Conservation (phyloP, 1,284 basidiomycete species). For the Gomphus sp. region DNA sequence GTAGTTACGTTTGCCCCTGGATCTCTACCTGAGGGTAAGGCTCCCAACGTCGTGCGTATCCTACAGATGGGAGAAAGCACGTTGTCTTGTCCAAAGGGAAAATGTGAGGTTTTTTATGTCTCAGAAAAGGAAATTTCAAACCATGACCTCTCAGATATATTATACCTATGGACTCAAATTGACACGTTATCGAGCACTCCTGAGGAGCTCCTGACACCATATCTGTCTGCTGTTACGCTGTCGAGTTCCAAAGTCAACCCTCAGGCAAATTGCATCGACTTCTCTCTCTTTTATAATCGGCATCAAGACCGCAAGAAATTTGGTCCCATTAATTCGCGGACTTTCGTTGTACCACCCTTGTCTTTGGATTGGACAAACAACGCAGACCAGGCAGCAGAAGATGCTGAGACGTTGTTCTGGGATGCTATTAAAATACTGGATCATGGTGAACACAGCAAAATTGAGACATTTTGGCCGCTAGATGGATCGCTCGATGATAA, state of each 20-base stretch:
- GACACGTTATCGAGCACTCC: constrained; percentile 22
- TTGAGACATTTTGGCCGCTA: constrained; percentile 38
- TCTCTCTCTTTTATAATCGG: constrained; percentile 2
- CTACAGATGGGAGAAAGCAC: constrained; percentile 79
- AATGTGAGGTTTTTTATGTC: constrained; percentile 49
- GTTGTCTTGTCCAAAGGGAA: constrained; percentile 75
- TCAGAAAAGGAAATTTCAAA: constrained; percentile 7
- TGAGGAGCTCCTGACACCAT: constrained; percentile 47
- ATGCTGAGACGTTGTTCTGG: constrained; percentile 59
- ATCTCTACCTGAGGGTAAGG: constrained; percentile 37
- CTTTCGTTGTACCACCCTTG: constrained; percentile 31
- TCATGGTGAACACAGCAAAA: constrained; percentile 9
- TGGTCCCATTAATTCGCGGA: constrained; percentile 7
- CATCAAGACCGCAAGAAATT: constrained; percentile 10
- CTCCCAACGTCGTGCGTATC: constrained; percentile 49
- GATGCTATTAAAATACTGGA: constrained; percentile 26
- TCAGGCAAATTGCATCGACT: constrained; percentile 17
- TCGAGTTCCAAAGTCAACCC: neutral
- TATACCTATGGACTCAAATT: constrained; percentile 40
- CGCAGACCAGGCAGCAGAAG: constrained; percentile 46
- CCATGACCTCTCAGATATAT: constrained; percentile 35
- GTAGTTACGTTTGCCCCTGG: constrained; percentile 79
- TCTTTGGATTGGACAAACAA: constrained; percentile 33
- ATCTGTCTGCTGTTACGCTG: constrained; percentile 43
- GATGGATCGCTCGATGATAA: constrained; percentile 29